Evolutionary conservation across 148 eudicot genomes (phyloP), one percentile per base, ranked within the genome.

Genomic region (Euryodendron excelsum): DNA sequence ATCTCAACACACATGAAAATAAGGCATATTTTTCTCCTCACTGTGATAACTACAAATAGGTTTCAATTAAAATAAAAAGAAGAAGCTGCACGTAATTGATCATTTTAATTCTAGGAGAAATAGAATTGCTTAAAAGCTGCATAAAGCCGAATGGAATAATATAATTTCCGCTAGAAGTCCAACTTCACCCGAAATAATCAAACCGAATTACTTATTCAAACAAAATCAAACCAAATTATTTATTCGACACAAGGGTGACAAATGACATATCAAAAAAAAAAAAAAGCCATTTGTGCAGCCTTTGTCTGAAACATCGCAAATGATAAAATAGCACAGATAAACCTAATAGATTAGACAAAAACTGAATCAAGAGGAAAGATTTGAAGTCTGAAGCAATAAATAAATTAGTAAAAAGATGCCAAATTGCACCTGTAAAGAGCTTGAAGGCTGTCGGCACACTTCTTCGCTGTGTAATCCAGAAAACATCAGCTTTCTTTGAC

Each of bases 361-460:
- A 45, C 13, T 2, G 1, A 48, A 48, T n/a, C 30, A 39, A 41
- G 30, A 25, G 13, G 12, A 18, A 58, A n/a, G 15, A 18, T 18
- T 37, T 23, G 31, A 4, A 56, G n/a, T 5, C 18, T 45, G 10
- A 39, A 62, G 8, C 3, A 60, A 25, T 17, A 23, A 30, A 8
- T 30, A n/a, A 66, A 34, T 15, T 39, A 61, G 10, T n/a, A n/a
- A 48, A 70, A 30, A 37, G 36, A 45, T 50, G 73, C 59, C 53
- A 81, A 70, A 74, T 37, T 66, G 82, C 64, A 94, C 98, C 98
- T 89, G 96, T 91, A 85, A 92, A 95, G 71, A 95, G 96, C 76
- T 91, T 95, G 74, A 91, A 95, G 17, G 98, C 96, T 12, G 98
- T 85, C 1, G 98, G 98, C 73, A 91, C 91, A 85, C 98, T 95